Percentiles rank a stretch among this genome's conserved stretches.
Evolutionary conservation across 176 grass and related monocot genomes (phyloP).

Genomic region (Rhynchospora pubera): DNA sequence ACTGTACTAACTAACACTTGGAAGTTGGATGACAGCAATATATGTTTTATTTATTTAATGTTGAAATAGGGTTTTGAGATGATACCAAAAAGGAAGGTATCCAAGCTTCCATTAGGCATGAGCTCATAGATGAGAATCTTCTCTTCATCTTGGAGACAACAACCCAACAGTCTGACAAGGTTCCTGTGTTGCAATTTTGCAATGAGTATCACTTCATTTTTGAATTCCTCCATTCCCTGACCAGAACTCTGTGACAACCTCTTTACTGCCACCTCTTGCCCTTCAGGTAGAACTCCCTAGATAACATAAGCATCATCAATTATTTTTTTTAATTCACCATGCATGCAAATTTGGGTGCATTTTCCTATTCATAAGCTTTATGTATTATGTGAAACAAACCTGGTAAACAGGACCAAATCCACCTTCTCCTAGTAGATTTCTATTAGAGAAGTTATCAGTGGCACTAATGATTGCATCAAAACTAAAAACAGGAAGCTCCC

Average conservation of each 20-base stretch:
- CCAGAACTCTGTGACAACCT: slow-evolving; percentile 9
- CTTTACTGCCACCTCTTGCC: slow-evolving; percentile 17
- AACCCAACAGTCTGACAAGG: slow-evolving; percentile 14
- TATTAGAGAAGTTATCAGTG: slow-evolving; percentile 2
- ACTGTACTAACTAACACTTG: not conserved
- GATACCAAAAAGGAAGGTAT: slow-evolving; percentile 18
- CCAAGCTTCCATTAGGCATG: slow-evolving; percentile 18
- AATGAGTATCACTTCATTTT: slow-evolving; percentile 24
- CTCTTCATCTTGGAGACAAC: slow-evolving; percentile 19
- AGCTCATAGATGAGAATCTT: slow-evolving; percentile 24
- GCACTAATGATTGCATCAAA: not conserved
- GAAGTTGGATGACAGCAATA: not conserved
- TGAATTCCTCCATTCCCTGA: slow-evolving; percentile 20
- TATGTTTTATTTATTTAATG: not conserved
- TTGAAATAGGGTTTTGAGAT: not conserved
- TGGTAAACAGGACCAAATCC: slow-evolving; percentile 24
- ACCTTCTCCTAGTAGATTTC: slow-evolving; percentile 14
- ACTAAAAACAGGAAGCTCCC: slow-evolving; percentile 17
- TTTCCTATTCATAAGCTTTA: not conserved
- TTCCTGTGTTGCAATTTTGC: slow-evolving; percentile 21
- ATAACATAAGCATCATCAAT: not conserved
- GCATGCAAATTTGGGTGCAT: not conserved
- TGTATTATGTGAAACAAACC: slow-evolving; percentile 7
- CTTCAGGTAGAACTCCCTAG: slow-evolving; percentile 11
- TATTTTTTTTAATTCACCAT: not conserved